Evolutionary conservation across 2,329 filamentous ascomycete genomes (phyloP).

Genomic region (Phyllosticta paracitricarpa): DNA sequence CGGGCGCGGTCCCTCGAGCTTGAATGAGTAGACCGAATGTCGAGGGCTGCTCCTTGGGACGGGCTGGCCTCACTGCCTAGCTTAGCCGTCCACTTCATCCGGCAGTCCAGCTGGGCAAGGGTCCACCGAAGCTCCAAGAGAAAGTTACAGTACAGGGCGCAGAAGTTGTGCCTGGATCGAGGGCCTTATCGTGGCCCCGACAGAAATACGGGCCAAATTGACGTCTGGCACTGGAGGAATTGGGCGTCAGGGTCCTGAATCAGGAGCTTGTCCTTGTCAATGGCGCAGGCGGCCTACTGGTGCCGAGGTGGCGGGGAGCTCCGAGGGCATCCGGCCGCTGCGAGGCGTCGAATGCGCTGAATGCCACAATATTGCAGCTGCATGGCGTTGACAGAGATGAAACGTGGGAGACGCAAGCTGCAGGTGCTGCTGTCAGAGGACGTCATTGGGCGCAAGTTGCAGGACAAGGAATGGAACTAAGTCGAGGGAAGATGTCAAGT

Average conservation of each 20-base stretch:
- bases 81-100: background rate
- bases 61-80: background rate
- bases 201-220: conserved; percentile 1
- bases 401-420: background rate
- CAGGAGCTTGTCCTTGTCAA: background rate
- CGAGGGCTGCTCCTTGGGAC: background rate
- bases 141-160: background rate
- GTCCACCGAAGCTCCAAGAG: background rate
- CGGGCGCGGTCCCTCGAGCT: background rate
- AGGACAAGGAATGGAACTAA: too few species aligned
- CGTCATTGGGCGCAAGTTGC: background rate
- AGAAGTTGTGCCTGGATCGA: conserved; percentile 4
- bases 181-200: background rate
- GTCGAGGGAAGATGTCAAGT: background rate
- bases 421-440: background rate
- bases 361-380: background rate
- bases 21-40: background rate
- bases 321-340: background rate
- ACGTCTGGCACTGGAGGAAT: background rate
- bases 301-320: background rate
- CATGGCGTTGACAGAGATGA: background rate
- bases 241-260: conserved; percentile 3
- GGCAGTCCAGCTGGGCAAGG: background rate
- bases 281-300: background rate
- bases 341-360: background rate